Evolutionary conservation across 331 rosid species (phyloP).

Genomic region (Rhamnella rubrinervis): DNA sequence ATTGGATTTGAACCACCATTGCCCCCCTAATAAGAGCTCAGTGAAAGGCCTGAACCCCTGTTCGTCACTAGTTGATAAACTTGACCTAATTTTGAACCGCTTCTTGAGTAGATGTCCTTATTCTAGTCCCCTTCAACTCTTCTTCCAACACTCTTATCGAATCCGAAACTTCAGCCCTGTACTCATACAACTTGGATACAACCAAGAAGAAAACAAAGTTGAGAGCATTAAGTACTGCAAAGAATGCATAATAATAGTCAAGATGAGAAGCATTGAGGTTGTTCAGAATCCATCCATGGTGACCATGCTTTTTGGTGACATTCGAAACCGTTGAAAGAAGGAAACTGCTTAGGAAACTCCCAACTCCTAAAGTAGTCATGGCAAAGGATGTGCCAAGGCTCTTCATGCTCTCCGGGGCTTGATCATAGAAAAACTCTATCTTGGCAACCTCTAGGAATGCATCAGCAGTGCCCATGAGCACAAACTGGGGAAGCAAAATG

Average conservation of each 20-base stretch:
- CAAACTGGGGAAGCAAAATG: conserved; percentile 47
- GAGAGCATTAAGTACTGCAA: conserved; percentile 26
- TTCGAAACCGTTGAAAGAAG: conserved; percentile 45
- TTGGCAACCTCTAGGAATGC: conserved; percentile 55
- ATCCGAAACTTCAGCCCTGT: conserved; percentile 46
- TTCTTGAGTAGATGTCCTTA: too few species aligned
- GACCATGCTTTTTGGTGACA: conserved; percentile 39
- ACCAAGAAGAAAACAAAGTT: conserved; percentile 39
- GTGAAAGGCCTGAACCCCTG: too few species aligned
- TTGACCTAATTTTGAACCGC: too few species aligned
- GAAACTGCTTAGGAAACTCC: conserved; percentile 46
- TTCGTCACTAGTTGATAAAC: too few species aligned
- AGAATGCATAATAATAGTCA: conserved; percentile 45
- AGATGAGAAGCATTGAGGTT: conserved; percentile 53
- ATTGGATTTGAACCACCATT: too few species aligned
- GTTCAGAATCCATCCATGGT: conserved; percentile 52
- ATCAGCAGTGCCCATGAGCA: conserved; percentile 52
- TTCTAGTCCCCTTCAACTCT: conserved; percentile 32
- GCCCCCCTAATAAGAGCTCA: too few species aligned
- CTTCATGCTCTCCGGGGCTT: conserved; percentile 60
- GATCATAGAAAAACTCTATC: conserved; percentile 57
- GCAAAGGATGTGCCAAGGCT: conserved; percentile 48
- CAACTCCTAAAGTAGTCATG: conserved; percentile 45
- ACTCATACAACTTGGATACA: conserved; percentile 31
- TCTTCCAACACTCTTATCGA: conserved; percentile 37